Evolutionary conservation across 495 filamentous ascomycete genomes (phyloP), one percentile per base, ranked within the genome.

Genomic region (Penicillium egyptiacum): DNA sequence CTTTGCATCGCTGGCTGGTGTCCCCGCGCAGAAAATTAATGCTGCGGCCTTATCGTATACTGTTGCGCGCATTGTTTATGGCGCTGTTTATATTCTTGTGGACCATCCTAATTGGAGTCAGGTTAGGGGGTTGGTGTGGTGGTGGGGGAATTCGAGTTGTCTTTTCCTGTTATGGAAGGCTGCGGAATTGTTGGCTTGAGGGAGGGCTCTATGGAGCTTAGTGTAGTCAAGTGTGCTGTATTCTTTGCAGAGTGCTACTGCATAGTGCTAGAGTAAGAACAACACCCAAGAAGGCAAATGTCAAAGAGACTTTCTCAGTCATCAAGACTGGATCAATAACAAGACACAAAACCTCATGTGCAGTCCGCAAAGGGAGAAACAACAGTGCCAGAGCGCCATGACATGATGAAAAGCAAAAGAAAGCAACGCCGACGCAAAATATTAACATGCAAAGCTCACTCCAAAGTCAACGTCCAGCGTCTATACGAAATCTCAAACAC

Each of bases 81-180:
- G 56, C 0, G 58, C 45, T 4, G 51, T 64, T 4, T 72, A 72
- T 53, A 66, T 70, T 26, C 25, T 61, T 4, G 33, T 70, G 48
- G 67, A 62, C 5, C 47, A 50, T 20, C 56, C 57, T 9, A 28
- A 4, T n/a, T 60, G 50, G 59, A 65, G 60, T 46, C 56, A 56
- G 35, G 25, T 62, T n/a, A 44, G 69, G 33, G 63, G 54, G 16
- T 1, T 61, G 22, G 46, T 41, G 20, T 72, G 69, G 69, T 70
- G 67, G 65, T 58, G 60, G 48, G 69, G 69, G 1, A 72, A 72
- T 65, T 5, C 63, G 28, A 66, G 63, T n/a, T 71, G 67, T 39
- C 55, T 70, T 14, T 45, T 39, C 12, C 28, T 71, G 41, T 22
- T 70, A 16, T 68, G 62, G 61, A 47, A 58, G 53, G 65, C 68